Percentiles rank a stretch among this genome's conserved stretches.
Evolutionary conservation across 495 filamentous ascomycete species (phyloP).

Genomic region (Penicillium simplicissimum): DNA sequence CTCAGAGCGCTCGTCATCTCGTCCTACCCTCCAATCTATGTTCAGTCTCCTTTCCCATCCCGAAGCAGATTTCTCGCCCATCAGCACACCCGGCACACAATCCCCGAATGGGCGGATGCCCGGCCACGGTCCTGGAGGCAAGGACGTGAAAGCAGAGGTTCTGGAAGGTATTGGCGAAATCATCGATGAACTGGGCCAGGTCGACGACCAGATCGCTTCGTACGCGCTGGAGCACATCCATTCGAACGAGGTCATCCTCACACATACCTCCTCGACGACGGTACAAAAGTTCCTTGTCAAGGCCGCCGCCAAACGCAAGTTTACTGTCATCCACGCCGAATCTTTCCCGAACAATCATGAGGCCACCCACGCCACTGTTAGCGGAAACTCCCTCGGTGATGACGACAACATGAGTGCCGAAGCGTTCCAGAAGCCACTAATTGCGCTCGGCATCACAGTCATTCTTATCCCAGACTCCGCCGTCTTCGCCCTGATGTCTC

Average conservation of each 20-base stretch:
- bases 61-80: slow-evolving; percentile 44
- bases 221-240: slow-evolving; percentile 89
- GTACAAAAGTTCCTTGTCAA: slow-evolving; percentile 85
- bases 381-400: slow-evolving; percentile 46
- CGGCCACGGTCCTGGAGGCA: slow-evolving; percentile 31
- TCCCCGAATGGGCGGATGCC: slow-evolving; percentile 44
- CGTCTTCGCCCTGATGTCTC: slow-evolving; percentile 87
- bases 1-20: slow-evolving; percentile 41
- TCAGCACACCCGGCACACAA: slow-evolving; percentile 45
- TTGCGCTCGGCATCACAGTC: slow-evolving; percentile 72
- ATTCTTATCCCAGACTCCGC: slow-evolving; percentile 81
- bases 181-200: slow-evolving; percentile 84
- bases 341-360: slow-evolving; percentile 68
- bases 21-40: slow-evolving; percentile 69
- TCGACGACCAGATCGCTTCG: slow-evolving; percentile 83
- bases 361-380: slow-evolving; percentile 58
- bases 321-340: slow-evolving; percentile 81
- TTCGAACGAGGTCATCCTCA: slow-evolving; percentile 85
- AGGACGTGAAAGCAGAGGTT: slow-evolving; percentile 82
- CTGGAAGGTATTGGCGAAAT: slow-evolving; percentile 87
- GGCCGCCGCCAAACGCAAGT: slow-evolving; percentile 80
- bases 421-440: slow-evolving; percentile 72
- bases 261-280: slow-evolving; percentile 74
- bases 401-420: slow-evolving; percentile 53
- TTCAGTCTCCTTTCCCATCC: slow-evolving; percentile 79